Base-by-base conservation (phyloP, 768 basidiomycete species). In the Lactarius trivialis region DNA sequence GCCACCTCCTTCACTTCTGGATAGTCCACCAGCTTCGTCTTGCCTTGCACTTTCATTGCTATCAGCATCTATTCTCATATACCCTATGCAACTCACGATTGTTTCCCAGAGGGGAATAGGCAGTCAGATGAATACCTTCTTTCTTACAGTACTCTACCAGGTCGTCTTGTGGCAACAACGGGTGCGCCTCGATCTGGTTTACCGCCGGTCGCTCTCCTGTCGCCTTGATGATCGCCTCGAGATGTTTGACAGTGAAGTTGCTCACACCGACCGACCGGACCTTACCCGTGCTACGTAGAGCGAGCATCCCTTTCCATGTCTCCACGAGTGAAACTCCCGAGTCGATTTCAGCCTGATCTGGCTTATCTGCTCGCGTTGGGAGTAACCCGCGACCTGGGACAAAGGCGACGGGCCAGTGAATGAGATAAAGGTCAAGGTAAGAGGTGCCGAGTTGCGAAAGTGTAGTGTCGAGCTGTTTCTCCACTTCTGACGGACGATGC, bases 111-210 rank as follows among this genome's bases (percentile, higher is more conserved):
- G 91, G 90, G 66, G 74, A 78, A 74, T 84, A 85, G 0, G 83
- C 82, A n/a, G 82, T 82, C 61, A 93, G 72, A 66, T 88, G 84
- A 70, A 92, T 90, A 55, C 79, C 80, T 69, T 88, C 82, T 63
- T 79, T 74, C 68, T 85, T 82, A 76, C 85, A 86, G 76, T 82
- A 92, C 41, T 76, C 80, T 56, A 85, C 78, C 57, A 92, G 81
- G 15, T 89, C 85, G 55, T 85, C 82, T 70, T 93, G 91, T 11
- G 81, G 86, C 60, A 90, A 81, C 56, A 85, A 79, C 15, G 91
- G 90, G 78, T 94, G 93, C 24, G 85, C 83, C 73, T 93, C 91
- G 66, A 93, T 76, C 75, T 95, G 92, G 75, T 94, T 92, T 32
- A 76, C 85, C 24, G 77, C 85, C 30, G 93, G 92, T 59, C 84